Evolutionary conservation across 176 grass and related monocot genomes (phyloP).

Genomic region (Hordeum marinum): DNA sequence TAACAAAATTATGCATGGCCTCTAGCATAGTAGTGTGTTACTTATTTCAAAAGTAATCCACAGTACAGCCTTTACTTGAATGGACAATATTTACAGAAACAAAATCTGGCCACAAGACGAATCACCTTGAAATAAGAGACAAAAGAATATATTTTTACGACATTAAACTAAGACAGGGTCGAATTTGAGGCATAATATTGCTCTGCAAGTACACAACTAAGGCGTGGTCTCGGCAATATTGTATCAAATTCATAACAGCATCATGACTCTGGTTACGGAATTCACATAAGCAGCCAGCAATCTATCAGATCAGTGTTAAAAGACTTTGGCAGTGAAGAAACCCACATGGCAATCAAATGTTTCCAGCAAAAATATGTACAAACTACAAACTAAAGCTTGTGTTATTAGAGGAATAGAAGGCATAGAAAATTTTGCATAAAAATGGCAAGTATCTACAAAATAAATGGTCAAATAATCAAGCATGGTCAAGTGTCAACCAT

Average conservation of each 20-base stretch:
- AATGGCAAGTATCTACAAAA: constrained; percentile 10
- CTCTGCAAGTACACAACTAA: neutral
- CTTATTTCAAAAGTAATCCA: neutral
- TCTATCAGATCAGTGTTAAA: constrained; percentile 12
- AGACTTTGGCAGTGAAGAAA: neutral
- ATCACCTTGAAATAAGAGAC: neutral
- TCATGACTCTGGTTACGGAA: neutral
- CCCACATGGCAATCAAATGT: neutral
- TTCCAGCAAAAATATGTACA: neutral
- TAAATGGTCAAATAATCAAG: constrained; percentile 10
- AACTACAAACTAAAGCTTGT: neutral
- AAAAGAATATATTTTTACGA: neutral
- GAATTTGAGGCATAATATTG: neutral
- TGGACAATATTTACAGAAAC: neutral
- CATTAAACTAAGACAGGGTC: neutral
- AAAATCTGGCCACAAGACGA: neutral
- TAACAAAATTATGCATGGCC: neutral
- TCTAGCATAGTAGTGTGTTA: neutral
- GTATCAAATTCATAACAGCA: neutral
- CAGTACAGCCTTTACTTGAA: neutral
- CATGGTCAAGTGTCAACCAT: neutral
- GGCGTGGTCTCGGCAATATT: neutral
- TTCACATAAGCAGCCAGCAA: neutral
- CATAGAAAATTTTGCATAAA: neutral
- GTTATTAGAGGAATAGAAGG: neutral